A percentile compares a stretch with the other conserved stretches of the same genome.
These are phyloP conservation scores for Phylloporus sp. DNA, from an alignment of 768 basidiomycete genomes.

Conservation along the genomic window DNA sequence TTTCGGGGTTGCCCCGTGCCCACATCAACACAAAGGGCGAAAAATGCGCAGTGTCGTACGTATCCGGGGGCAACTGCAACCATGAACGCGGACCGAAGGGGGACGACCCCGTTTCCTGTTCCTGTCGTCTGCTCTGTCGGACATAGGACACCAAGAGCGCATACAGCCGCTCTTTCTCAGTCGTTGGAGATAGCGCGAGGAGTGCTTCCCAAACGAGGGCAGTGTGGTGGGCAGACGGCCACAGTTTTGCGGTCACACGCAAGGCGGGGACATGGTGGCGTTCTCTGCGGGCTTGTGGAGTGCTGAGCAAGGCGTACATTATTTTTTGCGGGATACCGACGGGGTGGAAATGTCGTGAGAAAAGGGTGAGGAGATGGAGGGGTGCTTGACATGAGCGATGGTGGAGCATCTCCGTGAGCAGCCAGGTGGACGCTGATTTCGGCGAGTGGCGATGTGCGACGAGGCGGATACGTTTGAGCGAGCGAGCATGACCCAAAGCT, in stretches of 20 bases:
- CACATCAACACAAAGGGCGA: constrained; percentile 48
- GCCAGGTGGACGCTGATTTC: constrained; percentile 25
- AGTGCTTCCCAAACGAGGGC: constrained; percentile 34
- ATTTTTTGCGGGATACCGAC: constrained; percentile 46
- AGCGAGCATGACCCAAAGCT: constrained; percentile 18
- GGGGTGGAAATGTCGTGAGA: constrained; percentile 46
- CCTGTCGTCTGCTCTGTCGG: constrained; percentile 2
- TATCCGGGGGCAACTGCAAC: constrained; percentile 22
- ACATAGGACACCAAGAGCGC: constrained; percentile 34
- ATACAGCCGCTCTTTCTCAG: constrained; percentile 38
- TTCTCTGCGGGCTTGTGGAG: constrained; percentile 1
- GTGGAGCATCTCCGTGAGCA: constrained; percentile 27
- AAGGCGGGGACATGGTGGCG: too few species aligned
- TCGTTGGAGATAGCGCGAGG: constrained; percentile 16
- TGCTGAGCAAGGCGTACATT: constrained; percentile 4
- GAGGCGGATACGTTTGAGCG: constrained; percentile 14
- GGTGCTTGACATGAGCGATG: constrained; percentile 18
- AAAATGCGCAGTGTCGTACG: constrained; percentile 41
- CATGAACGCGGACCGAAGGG: too few species aligned
- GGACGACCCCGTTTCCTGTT: background rate
- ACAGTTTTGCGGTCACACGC: constrained; percentile 23
- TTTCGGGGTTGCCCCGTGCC: constrained; percentile 24
- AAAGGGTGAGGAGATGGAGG: constrained; percentile 35
- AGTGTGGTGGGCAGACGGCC: constrained; percentile 32
- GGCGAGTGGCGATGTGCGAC: constrained; percentile 22